These are phyloP conservation scores for Cystobasidium sp. DNA, from an alignment of 1,284 basidiomycete genomes.

Conservation along the genomic window DNA sequence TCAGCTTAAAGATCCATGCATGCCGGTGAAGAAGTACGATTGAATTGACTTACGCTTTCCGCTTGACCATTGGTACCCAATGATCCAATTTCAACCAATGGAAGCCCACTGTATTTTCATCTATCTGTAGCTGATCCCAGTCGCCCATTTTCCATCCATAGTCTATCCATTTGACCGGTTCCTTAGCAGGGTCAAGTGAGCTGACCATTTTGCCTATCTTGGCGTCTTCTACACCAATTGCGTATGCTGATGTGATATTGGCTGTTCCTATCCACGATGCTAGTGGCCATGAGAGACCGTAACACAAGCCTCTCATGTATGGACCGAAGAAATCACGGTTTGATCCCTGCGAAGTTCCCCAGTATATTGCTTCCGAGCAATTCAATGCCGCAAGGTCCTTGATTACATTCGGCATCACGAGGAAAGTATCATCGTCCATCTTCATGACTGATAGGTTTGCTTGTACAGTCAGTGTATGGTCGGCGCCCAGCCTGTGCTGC, in stretches of 20 bases:
- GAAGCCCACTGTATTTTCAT: slow-evolving; percentile 31
- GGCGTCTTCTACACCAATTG: slow-evolving; percentile 35
- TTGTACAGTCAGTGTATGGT: no score
- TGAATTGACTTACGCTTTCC: slow-evolving; percentile 33
- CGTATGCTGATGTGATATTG: slow-evolving; percentile 28
- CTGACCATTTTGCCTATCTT: slow-evolving; percentile 26
- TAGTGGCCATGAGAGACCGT: slow-evolving; percentile 40
- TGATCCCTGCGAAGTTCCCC: slow-evolving; percentile 36
- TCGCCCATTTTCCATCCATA: slow-evolving; percentile 43
- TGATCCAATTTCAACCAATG: slow-evolving; percentile 42
- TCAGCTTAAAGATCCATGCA: background rate
- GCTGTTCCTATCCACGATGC: slow-evolving; percentile 42
- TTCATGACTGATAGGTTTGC: slow-evolving; percentile 27
- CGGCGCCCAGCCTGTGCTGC: background rate
- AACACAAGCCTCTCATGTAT: slow-evolving; percentile 41
- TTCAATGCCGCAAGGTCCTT: slow-evolving; percentile 19
- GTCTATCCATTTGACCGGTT: slow-evolving; percentile 41
- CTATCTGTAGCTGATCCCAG: slow-evolving; percentile 40
- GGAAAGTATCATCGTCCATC: slow-evolving; percentile 42
- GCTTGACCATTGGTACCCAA: slow-evolving; percentile 43
- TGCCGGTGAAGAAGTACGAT: background rate
- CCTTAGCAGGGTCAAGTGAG: slow-evolving; percentile 23
- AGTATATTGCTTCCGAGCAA: slow-evolving; percentile 39
- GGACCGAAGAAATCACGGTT: slow-evolving; percentile 29
- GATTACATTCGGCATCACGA: slow-evolving; percentile 42